Evolutionary conservation across 768 basidiomycete species (phyloP), one percentile per base, ranked within the genome.

Genomic region (Suillus subaureus): DNA sequence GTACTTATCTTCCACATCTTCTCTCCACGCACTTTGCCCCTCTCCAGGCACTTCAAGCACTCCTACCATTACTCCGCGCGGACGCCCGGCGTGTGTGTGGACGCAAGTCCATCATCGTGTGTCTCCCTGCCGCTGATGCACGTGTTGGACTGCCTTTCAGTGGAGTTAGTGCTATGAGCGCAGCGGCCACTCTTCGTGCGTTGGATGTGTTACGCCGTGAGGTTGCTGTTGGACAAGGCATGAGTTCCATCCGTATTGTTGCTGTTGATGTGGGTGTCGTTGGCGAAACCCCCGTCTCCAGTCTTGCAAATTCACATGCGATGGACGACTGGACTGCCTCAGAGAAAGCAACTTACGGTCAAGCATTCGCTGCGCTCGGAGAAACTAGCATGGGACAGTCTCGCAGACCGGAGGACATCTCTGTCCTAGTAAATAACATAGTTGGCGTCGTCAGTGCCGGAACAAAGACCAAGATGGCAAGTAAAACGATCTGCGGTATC

Each of bases 181-280:
- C 90, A 37, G 89, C 88, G 5, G 86, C 87, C 60, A 93, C 89
- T 18, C 79, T 90, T 26, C 88, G 89, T 52, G 93, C 82, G 0
- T 81, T 86, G 15, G 90, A 93, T 66, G 85, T 94, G 28, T 84
- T 94, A 35, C 85, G 92, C 21, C 80, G 92, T 26, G 93, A 94
- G 78, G 85, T 90, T 6, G 86, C 87, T 64, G 79, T 82, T 1
- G 88, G 91, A 81, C 84, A 82, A 72, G 87, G 88, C 69, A 86
- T 92, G 91, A 63, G 79, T 6, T 60, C 61, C 16, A 69, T 68
- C 64, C 72, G 85, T 68, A 82, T 94, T 21, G 86, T 92, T 67
- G 82, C 87, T 12, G 84, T 90, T 5, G 92, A 94, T 72, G 90
- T 94, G 42, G 93, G 93, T 31, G 74, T 81, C 6, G 81, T 92